phyloP scores from a whole-genome alignment of 306 rosid species.

The Ochetophila trinervis region DNA sequence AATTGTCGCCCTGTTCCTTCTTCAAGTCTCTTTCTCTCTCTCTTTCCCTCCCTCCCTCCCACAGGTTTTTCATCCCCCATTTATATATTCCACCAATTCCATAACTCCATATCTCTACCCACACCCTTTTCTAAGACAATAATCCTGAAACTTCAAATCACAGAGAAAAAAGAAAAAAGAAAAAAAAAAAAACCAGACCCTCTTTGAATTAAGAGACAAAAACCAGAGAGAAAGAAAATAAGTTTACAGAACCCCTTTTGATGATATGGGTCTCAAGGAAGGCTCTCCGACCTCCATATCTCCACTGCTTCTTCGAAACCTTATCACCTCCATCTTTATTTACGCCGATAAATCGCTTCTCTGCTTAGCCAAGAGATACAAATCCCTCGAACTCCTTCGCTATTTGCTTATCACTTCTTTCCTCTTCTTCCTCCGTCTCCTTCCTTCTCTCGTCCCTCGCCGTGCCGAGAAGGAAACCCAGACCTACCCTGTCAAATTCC shows the following conservation, averaged over 20 bases:
- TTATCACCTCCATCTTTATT: constrained; percentile 35
- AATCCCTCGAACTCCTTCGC: constrained; percentile 48
- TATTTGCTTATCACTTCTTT: constrained; percentile 25
- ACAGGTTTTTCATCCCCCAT: not conserved
- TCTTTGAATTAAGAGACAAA: not conserved
- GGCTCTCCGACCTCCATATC: constrained; percentile 31
- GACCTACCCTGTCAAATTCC: not conserved
- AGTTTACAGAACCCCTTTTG: not conserved
- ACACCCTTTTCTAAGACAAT: too few relatives aligned
- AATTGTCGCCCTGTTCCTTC: not conserved
- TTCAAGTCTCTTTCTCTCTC: not conserved
- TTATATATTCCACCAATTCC: not conserved
- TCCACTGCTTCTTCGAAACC: constrained; percentile 43
- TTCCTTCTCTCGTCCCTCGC: constrained; percentile 39
- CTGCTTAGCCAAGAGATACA: constrained; percentile 32
- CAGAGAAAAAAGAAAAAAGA: not conserved
- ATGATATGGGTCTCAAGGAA: constrained; percentile 26
- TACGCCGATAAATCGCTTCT: constrained; percentile 35
- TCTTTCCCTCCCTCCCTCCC: not conserved
- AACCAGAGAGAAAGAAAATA: not conserved
- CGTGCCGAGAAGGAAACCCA: not conserved
- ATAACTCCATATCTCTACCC: too few relatives aligned
- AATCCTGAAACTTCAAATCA: too few relatives aligned
- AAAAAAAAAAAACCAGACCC: not conserved
- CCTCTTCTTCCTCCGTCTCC: constrained; percentile 47